Base-by-base conservation (phyloP, 306 rosid genomes). In the Alnus rubra region DNA sequence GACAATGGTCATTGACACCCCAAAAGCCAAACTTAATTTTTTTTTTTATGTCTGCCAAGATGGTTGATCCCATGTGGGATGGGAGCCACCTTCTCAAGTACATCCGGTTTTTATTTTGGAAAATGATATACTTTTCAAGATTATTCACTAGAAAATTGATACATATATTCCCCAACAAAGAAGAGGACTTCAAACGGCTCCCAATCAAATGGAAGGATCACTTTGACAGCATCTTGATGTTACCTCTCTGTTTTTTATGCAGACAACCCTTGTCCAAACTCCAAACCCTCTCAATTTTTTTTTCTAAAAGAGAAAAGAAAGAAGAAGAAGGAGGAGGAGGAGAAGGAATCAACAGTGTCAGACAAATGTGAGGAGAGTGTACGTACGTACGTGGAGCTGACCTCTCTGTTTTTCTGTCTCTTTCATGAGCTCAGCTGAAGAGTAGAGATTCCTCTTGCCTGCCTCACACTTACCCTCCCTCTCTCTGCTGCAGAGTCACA, bases 41-140 rank as follows among this genome's bases (percentile, higher is more conserved):
- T 80, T 80, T 58, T 74, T 35, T 3, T 4, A 47, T 10, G 3
- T 16, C 39, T 9, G 19, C 39, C 35, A 14, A 14, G 13, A 56
- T 5, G 35, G 51, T 58, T 70, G 65, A 58, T 71, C 52, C 74
- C 77, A 62, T 81, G 84, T 76, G 80, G 68, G 0, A 1, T 45
- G 10, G 80, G 80, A 79, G 51, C 84, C 80, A 58, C 71, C 64
- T 3, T 8, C 49, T 42, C 49, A 23, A 23, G 28, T 23, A 23
- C 28, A 23, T 23, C 28, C 28, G 0, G 28, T 23, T 23, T 23
- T 23, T 23, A 23, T 23, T 23, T 23, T 23, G 28, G 28, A 23
- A 23, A 23, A 23, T 23, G 28, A 23, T 23, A 23, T 23, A 23
- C 28, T 23, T 23, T 23, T 23, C 28, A 23, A 23, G 28, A 23